Percentiles rank a stretch among this genome's conserved stretches.
phyloP scores from a whole-genome alignment of 352 stramenopile species.

The Globisporangium uncinulatum region DNA sequence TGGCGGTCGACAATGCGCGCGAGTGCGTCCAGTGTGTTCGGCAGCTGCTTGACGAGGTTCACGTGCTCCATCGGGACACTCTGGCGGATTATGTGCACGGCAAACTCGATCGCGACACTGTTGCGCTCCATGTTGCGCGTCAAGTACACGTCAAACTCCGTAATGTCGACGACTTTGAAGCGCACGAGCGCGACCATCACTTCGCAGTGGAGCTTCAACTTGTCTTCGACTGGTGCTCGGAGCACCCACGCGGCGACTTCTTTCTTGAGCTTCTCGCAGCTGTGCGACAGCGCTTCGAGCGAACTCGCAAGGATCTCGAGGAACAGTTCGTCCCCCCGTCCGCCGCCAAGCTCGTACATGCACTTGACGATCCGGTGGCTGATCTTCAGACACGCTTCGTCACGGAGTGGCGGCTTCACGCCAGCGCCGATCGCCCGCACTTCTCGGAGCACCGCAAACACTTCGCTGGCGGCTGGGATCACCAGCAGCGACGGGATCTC shows the following conservation, averaged over 20 bases:
- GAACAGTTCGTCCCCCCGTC: slow-evolving; percentile 88
- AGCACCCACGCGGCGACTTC: slow-evolving; percentile 94
- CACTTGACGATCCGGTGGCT: slow-evolving; percentile 96
- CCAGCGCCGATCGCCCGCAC: slow-evolving; percentile 64
- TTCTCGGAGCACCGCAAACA: slow-evolving; percentile 78
- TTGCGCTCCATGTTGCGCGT: slow-evolving; percentile 94
- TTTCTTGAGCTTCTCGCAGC: slow-evolving; percentile 90
- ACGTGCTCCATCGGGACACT: slow-evolving; percentile 93
- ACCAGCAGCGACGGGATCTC: slow-evolving; percentile 66
- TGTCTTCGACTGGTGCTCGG: slow-evolving; percentile 91
- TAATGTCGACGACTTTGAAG: slow-evolving; percentile 91
- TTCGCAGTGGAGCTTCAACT: slow-evolving; percentile 95
- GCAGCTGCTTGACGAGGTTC: slow-evolving; percentile 83
- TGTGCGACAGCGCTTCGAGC: slow-evolving; percentile 90
- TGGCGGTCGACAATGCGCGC: slow-evolving; percentile 80
- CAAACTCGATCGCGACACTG: slow-evolving; percentile 95
- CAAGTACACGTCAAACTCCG: slow-evolving; percentile 94
- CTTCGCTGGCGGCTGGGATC: slow-evolving; percentile 74
- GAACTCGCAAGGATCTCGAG: slow-evolving; percentile 94
- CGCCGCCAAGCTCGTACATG: slow-evolving; percentile 91
- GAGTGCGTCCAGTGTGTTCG: slow-evolving; percentile 92
- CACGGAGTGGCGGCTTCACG: slow-evolving; percentile 71
- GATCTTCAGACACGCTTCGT: slow-evolving; percentile 94
- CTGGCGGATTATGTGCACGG: slow-evolving; percentile 92
- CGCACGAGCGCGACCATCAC: slow-evolving; percentile 94